These are phyloP conservation scores for Lachancea mirantina DNA, from an alignment of 805 yeast genomes.

Conservation along the genomic window DNA sequence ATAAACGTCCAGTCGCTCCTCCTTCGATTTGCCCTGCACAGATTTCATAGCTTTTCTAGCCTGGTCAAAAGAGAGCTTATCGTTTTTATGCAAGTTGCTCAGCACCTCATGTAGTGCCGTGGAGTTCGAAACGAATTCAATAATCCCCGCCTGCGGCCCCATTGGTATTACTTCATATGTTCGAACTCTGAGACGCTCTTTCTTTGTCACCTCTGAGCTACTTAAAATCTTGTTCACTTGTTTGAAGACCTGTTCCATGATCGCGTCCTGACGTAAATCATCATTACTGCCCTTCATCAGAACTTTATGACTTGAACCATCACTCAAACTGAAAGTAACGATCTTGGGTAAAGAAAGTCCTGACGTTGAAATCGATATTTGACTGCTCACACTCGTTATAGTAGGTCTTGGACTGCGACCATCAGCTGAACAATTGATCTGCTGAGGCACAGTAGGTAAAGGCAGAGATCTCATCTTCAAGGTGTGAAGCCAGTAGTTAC, in stretches of 20 bases:
- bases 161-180: slow-evolving; percentile 88
- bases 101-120: slow-evolving; percentile 63
- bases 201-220: slow-evolving; percentile 48
- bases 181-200: slow-evolving; percentile 54
- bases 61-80: slow-evolving; percentile 40
- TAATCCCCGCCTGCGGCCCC: slow-evolving; percentile 80
- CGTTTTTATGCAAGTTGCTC: slow-evolving; percentile 53
- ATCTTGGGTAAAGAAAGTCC: slow-evolving; percentile 90
- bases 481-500: slow-evolving; percentile 50
- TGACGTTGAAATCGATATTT: slow-evolving; percentile 57
- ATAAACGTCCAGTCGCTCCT: slow-evolving; percentile 42
- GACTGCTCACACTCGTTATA: slow-evolving; percentile 40
- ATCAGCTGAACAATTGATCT: slow-evolving; percentile 36
- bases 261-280: slow-evolving; percentile 90
- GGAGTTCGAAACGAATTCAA: slow-evolving; percentile 82
- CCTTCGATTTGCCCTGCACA: slow-evolving; percentile 40
- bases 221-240: slow-evolving; percentile 67
- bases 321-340: slow-evolving; percentile 43
- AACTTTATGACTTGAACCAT: slow-evolving; percentile 53
- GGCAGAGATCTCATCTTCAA: slow-evolving; percentile 48
- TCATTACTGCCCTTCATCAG: slow-evolving; percentile 82
- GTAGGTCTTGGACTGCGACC: slow-evolving; percentile 37
- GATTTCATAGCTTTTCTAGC: slow-evolving; percentile 62
- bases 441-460: slow-evolving; percentile 52
- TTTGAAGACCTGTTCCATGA: slow-evolving; percentile 94